Conservation (phyloP, 495 filamentous ascomycete genomes). For the Xylaria cubensis region DNA sequence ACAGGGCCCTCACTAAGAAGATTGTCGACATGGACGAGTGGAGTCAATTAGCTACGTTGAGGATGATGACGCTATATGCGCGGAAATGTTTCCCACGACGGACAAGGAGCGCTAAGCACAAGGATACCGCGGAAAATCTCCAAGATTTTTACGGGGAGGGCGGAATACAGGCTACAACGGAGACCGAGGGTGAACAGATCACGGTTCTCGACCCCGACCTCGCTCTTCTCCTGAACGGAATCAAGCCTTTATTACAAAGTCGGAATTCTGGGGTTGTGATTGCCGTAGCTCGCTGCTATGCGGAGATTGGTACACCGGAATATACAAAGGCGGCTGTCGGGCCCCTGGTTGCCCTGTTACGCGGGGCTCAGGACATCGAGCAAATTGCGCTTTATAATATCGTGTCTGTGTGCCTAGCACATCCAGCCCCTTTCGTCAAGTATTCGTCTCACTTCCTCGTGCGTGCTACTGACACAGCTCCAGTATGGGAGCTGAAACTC, state of each 20-base stretch:
- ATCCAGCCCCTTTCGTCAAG: conserved; percentile 77
- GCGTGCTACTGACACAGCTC: conserved; percentile 77
- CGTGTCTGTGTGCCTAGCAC: conserved; percentile 78
- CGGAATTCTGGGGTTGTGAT: conserved; percentile 93
- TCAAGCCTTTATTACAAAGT: conserved; percentile 83
- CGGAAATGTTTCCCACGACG: conserved; percentile 86
- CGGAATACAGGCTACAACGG: conserved; percentile 49
- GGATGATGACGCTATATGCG: conserved; percentile 81
- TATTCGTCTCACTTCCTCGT: conserved; percentile 89
- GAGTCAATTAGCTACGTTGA: conserved; percentile 84
- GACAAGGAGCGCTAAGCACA: conserved; percentile 58
- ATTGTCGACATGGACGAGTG: conserved; percentile 99
- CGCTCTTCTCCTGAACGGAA: conserved; percentile 78
- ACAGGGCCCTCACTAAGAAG: conserved; percentile 82
- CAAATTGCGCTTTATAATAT: conserved; percentile 92
- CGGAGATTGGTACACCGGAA: conserved; percentile 77
- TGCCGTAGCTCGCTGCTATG: conserved; percentile 82
- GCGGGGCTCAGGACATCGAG: conserved; percentile 84
- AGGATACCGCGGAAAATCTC: conserved; percentile 47
- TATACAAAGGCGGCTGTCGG: conserved; percentile 76
- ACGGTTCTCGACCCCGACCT: conserved; percentile 80
- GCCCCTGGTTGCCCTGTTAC: conserved; percentile 82
- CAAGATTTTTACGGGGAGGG: conserved; percentile 79
- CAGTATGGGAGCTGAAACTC: conserved; percentile 88
- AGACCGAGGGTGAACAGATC: conserved; percentile 63